A percentile compares a stretch with the other conserved stretches of the same genome.
Evolutionary conservation across 768 basidiomycete species (phyloP).

Genomic region (Mycena sanguinolenta): DNA sequence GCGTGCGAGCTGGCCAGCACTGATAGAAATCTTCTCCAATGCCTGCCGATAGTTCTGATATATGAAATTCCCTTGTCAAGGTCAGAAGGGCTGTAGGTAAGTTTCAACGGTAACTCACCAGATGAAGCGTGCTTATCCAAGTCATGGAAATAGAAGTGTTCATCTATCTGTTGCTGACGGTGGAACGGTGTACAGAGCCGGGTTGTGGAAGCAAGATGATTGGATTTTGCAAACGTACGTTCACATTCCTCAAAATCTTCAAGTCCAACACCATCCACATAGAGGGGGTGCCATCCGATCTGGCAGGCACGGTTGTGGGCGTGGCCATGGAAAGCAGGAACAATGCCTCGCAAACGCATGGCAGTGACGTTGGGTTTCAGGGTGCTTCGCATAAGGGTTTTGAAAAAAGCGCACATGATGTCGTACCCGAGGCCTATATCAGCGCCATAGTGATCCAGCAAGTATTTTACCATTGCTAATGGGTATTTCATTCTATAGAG

Average conservation of each 20-base stretch:
- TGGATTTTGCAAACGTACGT: constrained; percentile 45
- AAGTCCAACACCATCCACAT: too few species aligned
- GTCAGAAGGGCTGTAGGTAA: not conserved
- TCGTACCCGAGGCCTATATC: constrained; percentile 34
- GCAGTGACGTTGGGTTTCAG: constrained; percentile 36
- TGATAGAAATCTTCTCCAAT: not conserved
- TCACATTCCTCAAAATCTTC: too few species aligned
- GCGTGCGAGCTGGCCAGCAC: not conserved
- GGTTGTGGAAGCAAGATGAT: constrained; percentile 40
- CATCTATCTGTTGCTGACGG: constrained; percentile 9
- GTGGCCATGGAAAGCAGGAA: too few species aligned
- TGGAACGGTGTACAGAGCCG: constrained; percentile 40
- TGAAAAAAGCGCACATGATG: constrained; percentile 41
- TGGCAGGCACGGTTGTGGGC: too few species aligned
- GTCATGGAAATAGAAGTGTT: too few species aligned
- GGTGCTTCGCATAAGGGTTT: constrained; percentile 37
- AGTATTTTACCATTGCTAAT: constrained; percentile 38
- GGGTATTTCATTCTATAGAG: constrained; percentile 45
- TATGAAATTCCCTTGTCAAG: constrained; percentile 5
- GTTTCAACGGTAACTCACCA: not conserved
- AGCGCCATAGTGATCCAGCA: constrained; percentile 35
- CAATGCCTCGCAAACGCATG: constrained; percentile 8
- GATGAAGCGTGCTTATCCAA: not conserved
- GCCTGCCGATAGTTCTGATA: too few species aligned
- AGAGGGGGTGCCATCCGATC: too few species aligned